Percentiles rank a stretch among this genome's conserved stretches.
Conservation (phyloP, 768 basidiomycete species). For the Boletus tomentosulus region DNA sequence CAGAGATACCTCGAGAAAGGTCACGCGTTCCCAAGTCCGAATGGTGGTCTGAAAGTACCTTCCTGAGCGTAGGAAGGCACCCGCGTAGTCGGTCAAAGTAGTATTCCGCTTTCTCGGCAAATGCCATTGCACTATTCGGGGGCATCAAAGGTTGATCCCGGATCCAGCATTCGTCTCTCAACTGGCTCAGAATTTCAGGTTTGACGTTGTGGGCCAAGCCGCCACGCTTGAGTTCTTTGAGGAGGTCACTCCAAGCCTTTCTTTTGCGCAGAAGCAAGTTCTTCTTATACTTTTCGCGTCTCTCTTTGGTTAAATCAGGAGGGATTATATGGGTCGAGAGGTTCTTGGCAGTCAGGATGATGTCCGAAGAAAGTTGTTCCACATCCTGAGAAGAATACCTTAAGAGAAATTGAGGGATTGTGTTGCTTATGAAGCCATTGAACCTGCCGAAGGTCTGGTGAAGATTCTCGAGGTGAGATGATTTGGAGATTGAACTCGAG, state of each 20-base stretch:
- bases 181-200: conserved; percentile 58
- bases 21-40: conserved; percentile 84
- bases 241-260: conserved; percentile 85
- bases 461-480: conserved; percentile 46
- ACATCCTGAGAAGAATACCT: conserved; percentile 39
- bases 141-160: conserved; percentile 53
- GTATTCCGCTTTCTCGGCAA: conserved; percentile 45
- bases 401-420: conserved; percentile 41
- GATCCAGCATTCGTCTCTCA: conserved; percentile 57
- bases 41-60: conserved; percentile 65
- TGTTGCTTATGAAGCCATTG: conserved; percentile 37
- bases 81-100: conserved; percentile 65
- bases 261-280: conserved; percentile 76
- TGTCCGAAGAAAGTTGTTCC: conserved; percentile 54
- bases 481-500: conserved; percentile 2
- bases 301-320: conserved; percentile 40
- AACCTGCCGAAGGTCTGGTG: conserved; percentile 50
- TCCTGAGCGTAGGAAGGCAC: conserved; percentile 62
- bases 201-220: conserved; percentile 74
- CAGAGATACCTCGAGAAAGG: conserved; percentile 69
- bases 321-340: conserved; percentile 49
- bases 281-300: conserved; percentile 62
- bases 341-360: conserved; percentile 58
- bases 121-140: conserved; percentile 15
- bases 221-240: conserved; percentile 79